A percentile compares a stretch with the other conserved stretches of the same genome.
Conservation (phyloP, 1,284 basidiomycete genomes). For the Moesziomyces globuligerus region DNA sequence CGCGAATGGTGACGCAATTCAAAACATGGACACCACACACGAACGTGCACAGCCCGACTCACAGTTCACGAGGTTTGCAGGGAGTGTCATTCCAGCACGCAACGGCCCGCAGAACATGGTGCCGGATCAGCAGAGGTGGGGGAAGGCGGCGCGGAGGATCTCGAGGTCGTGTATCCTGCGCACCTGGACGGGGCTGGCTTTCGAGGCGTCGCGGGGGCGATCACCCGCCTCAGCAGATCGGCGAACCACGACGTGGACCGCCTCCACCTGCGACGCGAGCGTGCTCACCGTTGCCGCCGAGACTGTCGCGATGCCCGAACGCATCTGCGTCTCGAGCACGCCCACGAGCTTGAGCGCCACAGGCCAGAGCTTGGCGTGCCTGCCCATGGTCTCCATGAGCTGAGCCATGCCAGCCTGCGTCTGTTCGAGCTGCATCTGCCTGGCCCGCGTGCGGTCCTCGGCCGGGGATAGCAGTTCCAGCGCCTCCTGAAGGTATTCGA, state of each 20-base stretch:
- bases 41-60: background rate
- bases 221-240: conserved; percentile 7
- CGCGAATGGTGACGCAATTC: background rate
- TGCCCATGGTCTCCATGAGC: conserved; percentile 14
- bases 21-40: background rate
- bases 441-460: background rate
- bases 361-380: conserved; percentile 35
- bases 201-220: background rate
- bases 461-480: background rate
- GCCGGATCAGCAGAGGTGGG: conserved; percentile 26
- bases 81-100: background rate
- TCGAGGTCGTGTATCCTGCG: conserved; percentile 25
- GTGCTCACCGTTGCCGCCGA: conserved; percentile 8
- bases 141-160: conserved; percentile 16
- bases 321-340: conserved; percentile 18
- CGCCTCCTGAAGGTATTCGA: conserved; percentile 21
- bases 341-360: conserved; percentile 15
- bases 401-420: conserved; percentile 12
- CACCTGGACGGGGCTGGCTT: conserved; percentile 5
- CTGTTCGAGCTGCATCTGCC: conserved; percentile 7
- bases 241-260: conserved; percentile 37
- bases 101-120: background rate
- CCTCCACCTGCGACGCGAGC: conserved; percentile 32
- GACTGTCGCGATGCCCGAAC: background rate
- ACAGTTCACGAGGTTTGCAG: background rate